Evolutionary conservation across 352 stramenopile genomes (phyloP), one percentile per base, ranked within the genome.

Genomic region (Phytopythium chamaehyphon): DNA sequence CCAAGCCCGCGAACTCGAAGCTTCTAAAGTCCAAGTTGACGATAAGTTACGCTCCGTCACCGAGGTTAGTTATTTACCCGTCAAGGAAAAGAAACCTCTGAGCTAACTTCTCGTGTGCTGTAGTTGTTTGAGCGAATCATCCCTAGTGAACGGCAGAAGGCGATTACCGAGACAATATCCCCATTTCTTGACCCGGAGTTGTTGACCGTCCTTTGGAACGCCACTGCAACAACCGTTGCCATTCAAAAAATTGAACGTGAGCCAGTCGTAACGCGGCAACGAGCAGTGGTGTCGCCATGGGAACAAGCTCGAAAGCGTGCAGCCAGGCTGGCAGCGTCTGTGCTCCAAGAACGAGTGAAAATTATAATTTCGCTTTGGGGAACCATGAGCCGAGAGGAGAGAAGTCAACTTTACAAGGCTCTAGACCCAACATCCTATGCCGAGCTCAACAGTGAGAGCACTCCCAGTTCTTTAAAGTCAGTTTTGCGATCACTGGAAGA

Each of bases 121-220:
- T 33, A 73, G 54, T 39, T 70, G 2, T 51, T 83, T 19, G 58
- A 64, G 21, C 66, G 67, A 38, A 66, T 86, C 36, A 60, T 73
- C n/a, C 35, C 68, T 6, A 58, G 54, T 15, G 45, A 57, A 33
- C 58, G 70, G 15, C 43, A 64, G 1, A 56, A 39, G 19, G 48
- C 67, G 14, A 64, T 89, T 47, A 63, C 64, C 0, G 69, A 86
- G 31, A 63, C 77, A 22, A 22, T 87, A 12, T 47, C 60, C 1
- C 76, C 76, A 23, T 83, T 85, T 10, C 60, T 88, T 8, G 62
- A 64, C 36, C 76, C 84, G 7, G 71, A 83, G 10, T 49, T 86
- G n/a, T 46, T 88, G 40, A 57, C 85, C 8, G 58, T 82, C 26
- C 55, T 89, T 5, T 89, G 73, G 76, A 87, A 89, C 38, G 57